These are phyloP conservation scores for Blastocystis sp. DNA, from an alignment of 352 stramenopile species.

Conservation along the genomic window DNA sequence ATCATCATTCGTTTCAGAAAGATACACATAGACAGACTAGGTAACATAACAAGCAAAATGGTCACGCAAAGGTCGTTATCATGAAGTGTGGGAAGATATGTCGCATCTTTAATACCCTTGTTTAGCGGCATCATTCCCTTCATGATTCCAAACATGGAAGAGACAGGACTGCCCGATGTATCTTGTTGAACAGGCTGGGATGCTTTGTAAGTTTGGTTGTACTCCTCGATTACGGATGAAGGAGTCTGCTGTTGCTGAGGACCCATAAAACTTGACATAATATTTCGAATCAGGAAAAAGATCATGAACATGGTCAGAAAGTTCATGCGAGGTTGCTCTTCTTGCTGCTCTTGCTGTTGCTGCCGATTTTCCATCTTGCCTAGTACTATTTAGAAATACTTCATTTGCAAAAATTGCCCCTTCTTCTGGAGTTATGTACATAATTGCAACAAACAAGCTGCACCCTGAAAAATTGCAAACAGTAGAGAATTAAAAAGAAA, in stretches of 20 bases:
- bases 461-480: background rate
- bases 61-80: constrained; percentile 25
- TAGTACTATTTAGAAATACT: background rate
- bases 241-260: background rate
- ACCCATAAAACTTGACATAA: constrained; percentile 12
- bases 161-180: background rate
- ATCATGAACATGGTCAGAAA: constrained; percentile 51
- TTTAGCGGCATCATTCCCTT: constrained; percentile 62
- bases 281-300: constrained; percentile 44
- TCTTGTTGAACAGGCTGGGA: background rate
- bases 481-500: background rate
- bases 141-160: background rate
- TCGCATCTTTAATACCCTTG: constrained; percentile 23
- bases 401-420: background rate
- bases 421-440: background rate
- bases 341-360: background rate
- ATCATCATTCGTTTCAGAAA: background rate
- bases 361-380: background rate
- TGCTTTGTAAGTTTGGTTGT: constrained; percentile 45
- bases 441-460: background rate
- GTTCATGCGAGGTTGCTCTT: constrained; percentile 55
- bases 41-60: background rate
- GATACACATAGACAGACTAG: constrained; percentile 54
- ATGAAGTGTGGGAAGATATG: background rate
- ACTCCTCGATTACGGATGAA: constrained; percentile 43